phyloP scores from a whole-genome alignment of 257 asterid species.

The Solanum habrochaites region DNA sequence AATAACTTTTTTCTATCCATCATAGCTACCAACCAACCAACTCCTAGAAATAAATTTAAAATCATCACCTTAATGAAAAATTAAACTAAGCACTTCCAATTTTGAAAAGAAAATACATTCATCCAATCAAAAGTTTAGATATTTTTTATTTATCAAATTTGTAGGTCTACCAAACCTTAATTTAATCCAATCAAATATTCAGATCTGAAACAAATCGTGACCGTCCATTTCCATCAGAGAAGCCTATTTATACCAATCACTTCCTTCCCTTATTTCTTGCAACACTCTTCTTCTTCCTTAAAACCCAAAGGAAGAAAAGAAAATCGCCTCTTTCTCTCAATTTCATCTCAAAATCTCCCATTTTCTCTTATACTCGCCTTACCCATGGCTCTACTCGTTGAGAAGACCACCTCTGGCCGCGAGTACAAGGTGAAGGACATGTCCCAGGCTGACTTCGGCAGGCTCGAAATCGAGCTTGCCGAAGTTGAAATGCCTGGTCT shows the following conservation, averaged over 20 bases:
- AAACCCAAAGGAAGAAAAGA: not conserved
- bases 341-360: not conserved
- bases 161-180: conserved; percentile 1
- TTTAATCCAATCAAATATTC: not conserved
- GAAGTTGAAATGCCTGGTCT: conserved; percentile 90
- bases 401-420: conserved; percentile 68
- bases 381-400: conserved; percentile 60
- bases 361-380: not conserved
- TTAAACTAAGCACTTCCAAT: no score
- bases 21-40: no score
- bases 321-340: not conserved
- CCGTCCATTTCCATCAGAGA: conserved; percentile 2
- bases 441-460: conserved; percentile 90
- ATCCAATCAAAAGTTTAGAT: not conserved
- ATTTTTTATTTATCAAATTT: not conserved
- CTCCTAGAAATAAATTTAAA: no score
- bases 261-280: not conserved
- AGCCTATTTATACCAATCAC: conserved; percentile 12
- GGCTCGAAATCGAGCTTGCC: conserved; percentile 78
- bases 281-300: conserved; percentile 6
- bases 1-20: no score
- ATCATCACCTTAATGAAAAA: no score
- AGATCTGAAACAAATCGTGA: conserved; percentile 5
- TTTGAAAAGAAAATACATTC: no score
- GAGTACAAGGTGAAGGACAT: conserved; percentile 89